Conservation (phyloP, 345 rosid genomes). For the Linum tenue region DNA sequence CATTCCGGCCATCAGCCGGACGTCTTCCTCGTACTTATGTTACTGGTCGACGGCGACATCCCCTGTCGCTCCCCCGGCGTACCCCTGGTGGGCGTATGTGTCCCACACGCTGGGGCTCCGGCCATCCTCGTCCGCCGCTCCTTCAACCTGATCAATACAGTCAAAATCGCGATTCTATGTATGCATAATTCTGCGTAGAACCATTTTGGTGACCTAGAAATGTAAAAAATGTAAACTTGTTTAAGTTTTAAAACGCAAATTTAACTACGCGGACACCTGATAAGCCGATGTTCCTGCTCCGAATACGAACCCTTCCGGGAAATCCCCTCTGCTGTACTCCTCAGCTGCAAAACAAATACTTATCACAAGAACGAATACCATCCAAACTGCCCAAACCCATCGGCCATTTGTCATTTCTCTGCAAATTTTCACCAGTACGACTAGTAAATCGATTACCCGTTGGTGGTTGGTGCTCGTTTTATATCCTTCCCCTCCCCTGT, state of each 20-base stretch:
- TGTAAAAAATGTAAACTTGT: no score
- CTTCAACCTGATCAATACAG: neutral
- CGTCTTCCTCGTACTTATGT: conserved; percentile 79
- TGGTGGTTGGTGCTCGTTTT: no score
- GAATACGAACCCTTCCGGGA: conserved; percentile 17
- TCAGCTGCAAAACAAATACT: neutral
- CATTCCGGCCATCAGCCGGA: conserved; percentile 53
- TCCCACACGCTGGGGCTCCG: neutral
- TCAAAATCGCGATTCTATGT: no score
- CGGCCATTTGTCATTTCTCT: no score
- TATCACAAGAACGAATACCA: no score
- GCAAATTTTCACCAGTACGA: no score
- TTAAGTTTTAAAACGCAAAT: no score
- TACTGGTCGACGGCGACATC: conserved; percentile 47
- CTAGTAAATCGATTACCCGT: no score
- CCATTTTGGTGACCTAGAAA: no score
- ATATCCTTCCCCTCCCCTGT: no score
- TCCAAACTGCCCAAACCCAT: no score
- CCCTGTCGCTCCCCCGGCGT: conserved; percentile 25
- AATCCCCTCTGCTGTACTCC: conserved; percentile 12
- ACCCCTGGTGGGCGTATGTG: conserved; percentile 22
- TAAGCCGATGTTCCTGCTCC: conserved; percentile 22
- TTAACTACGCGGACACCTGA: conserved; percentile 6
- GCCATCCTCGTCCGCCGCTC: neutral
- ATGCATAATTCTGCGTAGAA: no score